Base-by-base conservation (phyloP, 352 stramenopile genomes). In the Phytophthora colocasiae region DNA sequence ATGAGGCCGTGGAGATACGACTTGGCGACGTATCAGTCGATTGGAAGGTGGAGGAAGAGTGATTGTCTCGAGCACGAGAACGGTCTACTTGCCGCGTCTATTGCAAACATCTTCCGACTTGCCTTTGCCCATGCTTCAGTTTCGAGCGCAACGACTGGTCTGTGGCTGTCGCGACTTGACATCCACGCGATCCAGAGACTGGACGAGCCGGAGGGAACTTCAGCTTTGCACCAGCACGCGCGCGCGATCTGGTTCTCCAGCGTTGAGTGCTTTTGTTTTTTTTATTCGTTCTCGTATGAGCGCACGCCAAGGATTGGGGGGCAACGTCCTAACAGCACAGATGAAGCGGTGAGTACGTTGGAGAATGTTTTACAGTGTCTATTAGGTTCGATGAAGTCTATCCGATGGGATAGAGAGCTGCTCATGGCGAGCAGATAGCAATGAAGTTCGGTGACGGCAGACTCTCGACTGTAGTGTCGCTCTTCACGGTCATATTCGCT, bases 61-160 rank as follows among this genome's bases (percentile, higher is more conserved):
- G 58, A 71, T 70, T 65, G 63, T 70, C 63, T 43, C 14, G 32
- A 15, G 50, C 49, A 66, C 48, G 63, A 66, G 41, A 71, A 49
- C 36, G 50, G 54, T 27, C 56, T 57, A 9, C 12, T 57, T 22
- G 63, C 41, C 63, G 34, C 63, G 57, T 58, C 63, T 67, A 58
- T 67, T 66, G 63, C 17, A 32, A n/a, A 7, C 5, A 54, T 70
- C 39, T 41, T 57, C 31, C 55, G 63, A 70, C 55, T 57, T 70
- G 53, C 27, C 14, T 17, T n/a, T 36, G 47, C 44, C 44, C 31
- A 51, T 55, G 48, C 63, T 64, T 71, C 63, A 71, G 55, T 51
- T 66, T 71, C 31, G 31, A 36, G 31, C 31, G 31, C 31, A 36
- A 36, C 31, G 43, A 58, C 38, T 69, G 62, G 62, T 58, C 17